Evolutionary conservation across 2,329 filamentous ascomycete species (phyloP), one percentile per base, ranked within the genome.

Genomic region (Knoxdaviesia proteae): DNA sequence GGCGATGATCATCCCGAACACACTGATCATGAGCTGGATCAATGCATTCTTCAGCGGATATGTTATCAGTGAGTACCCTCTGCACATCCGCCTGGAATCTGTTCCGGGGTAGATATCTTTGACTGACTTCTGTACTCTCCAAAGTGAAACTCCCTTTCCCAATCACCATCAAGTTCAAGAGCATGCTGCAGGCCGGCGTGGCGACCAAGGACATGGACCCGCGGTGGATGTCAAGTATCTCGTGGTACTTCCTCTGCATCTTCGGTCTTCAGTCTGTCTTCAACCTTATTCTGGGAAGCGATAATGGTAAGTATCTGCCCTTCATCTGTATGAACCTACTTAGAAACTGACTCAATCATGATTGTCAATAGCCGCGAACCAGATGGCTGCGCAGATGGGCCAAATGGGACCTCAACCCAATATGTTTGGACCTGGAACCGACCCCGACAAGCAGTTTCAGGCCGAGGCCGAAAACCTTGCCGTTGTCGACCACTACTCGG

Each of bases 1-100:
- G 82, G 88, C 90, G 49, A 98, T 96, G 90, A 96, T 98, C 67
- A 84, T 98, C 45, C 90, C 90, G 40, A 94, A 98, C 61, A 96
- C 87, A 5, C 63, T 98, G 57, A 98, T 98, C 51, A 98, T 98
- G 90, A 90, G 88, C 50, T 98, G 90, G 90, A 96, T 98, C 58
- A 98, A 98, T 63, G 87, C 90, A 0, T 98, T 96, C 58, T 98
- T 98, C 55, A 92, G 84, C 42, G 90, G 90, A 33, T 98, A 94
- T 56, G 90, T 98, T 40, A 94, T 98, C 48, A 84, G 84, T 93
- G 67, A 39, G 56, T 56, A 30, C 6, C 32, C 5, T 34, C 1
- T 9, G 3, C 4, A 5, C 20, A 6, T 7, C 31, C 7, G n/a
- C 40, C 5, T 40, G 30, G n/a, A 37, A 33, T 6, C 5, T 29